Percentiles rank a stretch among this genome's conserved stretches.
Evolutionary conservation across 2,329 filamentous ascomycete species (phyloP).

Genomic region (Botrytis galanthina): DNA sequence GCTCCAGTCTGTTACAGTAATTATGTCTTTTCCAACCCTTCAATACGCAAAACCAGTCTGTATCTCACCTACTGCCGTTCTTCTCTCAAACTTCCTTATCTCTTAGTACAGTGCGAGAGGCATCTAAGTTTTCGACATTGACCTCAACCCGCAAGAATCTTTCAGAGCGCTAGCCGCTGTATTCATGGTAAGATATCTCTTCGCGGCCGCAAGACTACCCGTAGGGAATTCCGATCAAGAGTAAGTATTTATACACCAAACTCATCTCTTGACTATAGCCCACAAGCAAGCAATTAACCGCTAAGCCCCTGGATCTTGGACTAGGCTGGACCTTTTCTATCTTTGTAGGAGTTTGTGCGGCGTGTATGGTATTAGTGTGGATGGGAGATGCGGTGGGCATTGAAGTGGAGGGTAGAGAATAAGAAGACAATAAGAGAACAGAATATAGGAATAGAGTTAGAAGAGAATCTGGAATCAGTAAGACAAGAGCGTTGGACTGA

Average conservation of each 20-base stretch:
- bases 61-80: not conserved
- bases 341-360: not conserved
- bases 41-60: not conserved
- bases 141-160: constrained; percentile 17
- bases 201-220: constrained; percentile 14
- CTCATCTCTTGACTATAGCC: not conserved
- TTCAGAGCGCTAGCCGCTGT: constrained; percentile 19
- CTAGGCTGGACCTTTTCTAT: not conserved
- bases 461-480: not conserved
- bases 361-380: not conserved
- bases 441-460: not conserved
- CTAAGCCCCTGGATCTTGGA: not conserved
- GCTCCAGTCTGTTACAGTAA: not conserved
- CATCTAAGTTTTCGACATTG: not conserved
- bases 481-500: not conserved
- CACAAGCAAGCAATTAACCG: not conserved
- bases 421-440: not conserved
- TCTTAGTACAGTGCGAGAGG: not conserved
- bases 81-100: not conserved
- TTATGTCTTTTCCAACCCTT: not conserved
- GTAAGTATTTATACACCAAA: not conserved
- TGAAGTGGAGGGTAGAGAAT: not conserved
- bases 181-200: constrained; percentile 18
- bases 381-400: not conserved
- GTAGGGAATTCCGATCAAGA: not conserved